Conservation (phyloP, 352 stramenopile species). For the Globisporangium irregulare region DNA sequence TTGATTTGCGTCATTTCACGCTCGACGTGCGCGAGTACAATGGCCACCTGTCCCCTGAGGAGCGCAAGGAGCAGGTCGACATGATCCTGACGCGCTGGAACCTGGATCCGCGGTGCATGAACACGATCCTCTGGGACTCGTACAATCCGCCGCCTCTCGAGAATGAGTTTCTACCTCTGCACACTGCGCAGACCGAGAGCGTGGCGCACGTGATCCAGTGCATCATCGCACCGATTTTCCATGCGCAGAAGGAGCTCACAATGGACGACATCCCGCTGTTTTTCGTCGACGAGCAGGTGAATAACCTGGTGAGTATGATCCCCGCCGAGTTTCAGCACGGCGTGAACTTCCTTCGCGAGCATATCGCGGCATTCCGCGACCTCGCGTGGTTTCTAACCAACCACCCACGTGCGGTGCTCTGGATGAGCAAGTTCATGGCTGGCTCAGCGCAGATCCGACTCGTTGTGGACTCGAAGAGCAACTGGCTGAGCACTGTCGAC, state of each 20-base stretch:
- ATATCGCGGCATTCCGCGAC: constrained; percentile 38
- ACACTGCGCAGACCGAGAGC: constrained; percentile 37
- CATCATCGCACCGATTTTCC: constrained; percentile 40
- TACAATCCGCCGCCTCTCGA: constrained; percentile 21
- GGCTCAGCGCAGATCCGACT: constrained; percentile 33
- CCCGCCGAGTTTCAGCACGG: constrained; percentile 31
- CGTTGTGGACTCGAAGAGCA: constrained; percentile 38
- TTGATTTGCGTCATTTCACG: constrained; percentile 43
- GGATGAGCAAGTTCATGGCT: constrained; percentile 37
- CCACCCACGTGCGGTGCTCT: constrained; percentile 37
- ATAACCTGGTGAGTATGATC: constrained; percentile 32
- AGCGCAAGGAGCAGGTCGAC: constrained; percentile 40
- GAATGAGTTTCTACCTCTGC: constrained; percentile 27
- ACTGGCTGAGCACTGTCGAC: constrained; percentile 45
- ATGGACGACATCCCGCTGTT: constrained; percentile 37
- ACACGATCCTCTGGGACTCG: constrained; percentile 46
- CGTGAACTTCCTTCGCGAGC: constrained; percentile 32
- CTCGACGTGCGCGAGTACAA: constrained; percentile 45
- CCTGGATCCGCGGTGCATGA: constrained; percentile 42
- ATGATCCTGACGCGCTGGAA: constrained; percentile 43
- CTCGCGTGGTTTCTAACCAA: constrained; percentile 45
- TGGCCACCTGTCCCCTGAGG: constrained; percentile 34
- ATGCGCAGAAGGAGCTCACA: constrained; percentile 28
- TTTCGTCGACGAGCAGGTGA: constrained; percentile 46
- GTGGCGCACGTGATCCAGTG: constrained; percentile 42